Base-by-base conservation (phyloP, 2,329 filamentous ascomycete genomes). In the Botrytis cinerea region DNA sequence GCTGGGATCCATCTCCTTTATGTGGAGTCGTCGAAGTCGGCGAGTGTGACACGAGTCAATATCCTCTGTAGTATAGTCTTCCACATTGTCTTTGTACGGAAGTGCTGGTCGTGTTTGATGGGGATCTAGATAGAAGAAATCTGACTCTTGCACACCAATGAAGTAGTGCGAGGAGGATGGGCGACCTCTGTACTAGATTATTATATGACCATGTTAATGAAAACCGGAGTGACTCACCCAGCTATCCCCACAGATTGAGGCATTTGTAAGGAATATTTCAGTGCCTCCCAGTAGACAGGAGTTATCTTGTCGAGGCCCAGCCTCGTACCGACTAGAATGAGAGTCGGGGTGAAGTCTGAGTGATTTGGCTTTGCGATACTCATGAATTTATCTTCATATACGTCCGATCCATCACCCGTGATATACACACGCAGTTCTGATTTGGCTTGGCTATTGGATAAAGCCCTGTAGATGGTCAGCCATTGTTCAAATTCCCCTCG, bases 191-290 rank as follows among this genome's bases (percentile, higher is more conserved):
- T 35, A 75, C 28, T 72, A 68, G 66, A 66, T 75, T 68, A 75
- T 60, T 75, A 72, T 61, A 57, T 28, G 63, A 63, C n/a, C 48
- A 71, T 35, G 25, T 25, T 28, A 45, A 63, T 59, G 51, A 57
- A 48, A n/a, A 9, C 18, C 38, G 61, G 10, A 18, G 25, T 45
- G 60, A 74, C 77, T 82, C 87, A 96, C 94, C 94, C 96, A 79
- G 96, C 96, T 76, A 99, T 97, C 18, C 96, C 96, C 69, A 98
- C 91, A n/a, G 94, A 97, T 81, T 98, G 96, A 12, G 91, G 89
- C 85, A 97, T 93, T 82, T 96, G 93, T 70, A 99, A 84, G 32
- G 93, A 89, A 32, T 92, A 88, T 79, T 95, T 94, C 48, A 99
- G 86, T n/a, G 95, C 93, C 81, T 97, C 93, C 90, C 95, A 97